Base-by-base conservation (phyloP, 2,329 filamentous ascomycete genomes). In the Coniochaeta pulveracea region DNA sequence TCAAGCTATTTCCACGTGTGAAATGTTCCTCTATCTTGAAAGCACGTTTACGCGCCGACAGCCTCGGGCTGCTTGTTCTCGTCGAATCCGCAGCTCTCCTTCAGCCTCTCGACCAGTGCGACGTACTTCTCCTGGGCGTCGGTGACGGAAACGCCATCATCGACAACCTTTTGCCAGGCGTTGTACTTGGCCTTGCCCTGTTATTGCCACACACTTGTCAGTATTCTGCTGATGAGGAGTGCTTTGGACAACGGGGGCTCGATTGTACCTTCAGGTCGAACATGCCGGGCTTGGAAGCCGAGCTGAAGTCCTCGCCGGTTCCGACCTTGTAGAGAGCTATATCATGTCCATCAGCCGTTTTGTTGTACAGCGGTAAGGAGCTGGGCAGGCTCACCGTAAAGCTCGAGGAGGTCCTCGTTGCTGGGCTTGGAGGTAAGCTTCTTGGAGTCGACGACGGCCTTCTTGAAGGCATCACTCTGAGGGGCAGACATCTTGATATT, bases 151-250 rank as follows among this genome's bases (percentile, higher is more conserved):
- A 76, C 53, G 33, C 69, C 72, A 39, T 76, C 68, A 40, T 86
- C 72, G 49, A 74, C 71, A 41, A 76, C 49, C 51, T 76, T 69
- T 60, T 85, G 63, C 85, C 85, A 94, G 35, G 80, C 75, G 48
- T 66, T 70, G 63, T 78, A 73, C 71, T 93, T 93, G 49, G 75
- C 75, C 64, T 91, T 93, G 61, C 66, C 76, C 82, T 85, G 47
- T 44, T 33, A 14, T 17, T 17, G 4, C 9, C 25, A 12, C 25
- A 12, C 4, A 19, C 6, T 6, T 8, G 31, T 37, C 26, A 38
- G 30, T 30, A 3, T 19, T 19, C 22, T 17, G 16, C 23, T 24
- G 29, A 10, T 7, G 21, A 16, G 28, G 15, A 21, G 26, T 16
- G 15, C 12, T 9, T 12, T 11, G 17, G n/a, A 16, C 8, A 9